Evolutionary conservation across 495 filamentous ascomycete genomes (phyloP).

Genomic region (Aspergillus avenaceus): DNA sequence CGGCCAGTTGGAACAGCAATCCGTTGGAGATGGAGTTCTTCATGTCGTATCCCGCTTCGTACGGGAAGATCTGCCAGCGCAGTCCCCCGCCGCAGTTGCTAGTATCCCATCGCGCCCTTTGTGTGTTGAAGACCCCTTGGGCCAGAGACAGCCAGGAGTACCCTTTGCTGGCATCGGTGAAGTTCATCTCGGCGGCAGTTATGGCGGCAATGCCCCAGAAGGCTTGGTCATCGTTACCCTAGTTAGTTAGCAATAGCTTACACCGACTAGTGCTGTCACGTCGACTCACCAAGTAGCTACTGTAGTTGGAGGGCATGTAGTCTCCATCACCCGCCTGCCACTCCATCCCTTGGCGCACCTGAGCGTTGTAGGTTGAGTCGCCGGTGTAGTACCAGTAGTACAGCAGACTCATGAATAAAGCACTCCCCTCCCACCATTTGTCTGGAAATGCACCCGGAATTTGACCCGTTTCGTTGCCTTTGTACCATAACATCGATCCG

Average conservation of each 20-base stretch:
- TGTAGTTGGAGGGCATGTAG: slow-evolving; percentile 45
- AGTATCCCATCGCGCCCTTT: slow-evolving; percentile 52
- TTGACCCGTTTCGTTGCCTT: slow-evolving; percentile 58
- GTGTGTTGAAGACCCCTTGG: slow-evolving; percentile 74
- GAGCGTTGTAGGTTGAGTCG: slow-evolving; percentile 49
- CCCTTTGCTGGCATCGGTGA: slow-evolving; percentile 40
- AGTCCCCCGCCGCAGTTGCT: slow-evolving; percentile 47
- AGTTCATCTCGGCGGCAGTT: slow-evolving; percentile 49
- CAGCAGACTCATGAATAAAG: slow-evolving; percentile 49
- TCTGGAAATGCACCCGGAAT: slow-evolving; percentile 54
- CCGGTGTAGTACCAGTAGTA: slow-evolving; percentile 56
- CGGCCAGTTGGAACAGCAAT: slow-evolving; percentile 63
- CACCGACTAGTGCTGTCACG: neutral
- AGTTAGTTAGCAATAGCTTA: neutral
- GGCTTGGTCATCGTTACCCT: slow-evolving; percentile 56
- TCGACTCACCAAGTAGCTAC: slow-evolving; percentile 30
- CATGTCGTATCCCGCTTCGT: slow-evolving; percentile 54
- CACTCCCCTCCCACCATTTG: slow-evolving; percentile 79
- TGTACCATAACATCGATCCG: slow-evolving; percentile 68
- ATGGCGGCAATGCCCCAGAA: slow-evolving; percentile 57
- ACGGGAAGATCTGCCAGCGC: slow-evolving; percentile 53
- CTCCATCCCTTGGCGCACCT: slow-evolving; percentile 45
- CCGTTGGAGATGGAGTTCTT: slow-evolving; percentile 71
- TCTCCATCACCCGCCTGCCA: slow-evolving; percentile 46
- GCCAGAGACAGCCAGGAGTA: slow-evolving; percentile 71